Base-by-base conservation (phyloP, 148 eudicot genomes). In the Arctostaphylos glauca region DNA sequence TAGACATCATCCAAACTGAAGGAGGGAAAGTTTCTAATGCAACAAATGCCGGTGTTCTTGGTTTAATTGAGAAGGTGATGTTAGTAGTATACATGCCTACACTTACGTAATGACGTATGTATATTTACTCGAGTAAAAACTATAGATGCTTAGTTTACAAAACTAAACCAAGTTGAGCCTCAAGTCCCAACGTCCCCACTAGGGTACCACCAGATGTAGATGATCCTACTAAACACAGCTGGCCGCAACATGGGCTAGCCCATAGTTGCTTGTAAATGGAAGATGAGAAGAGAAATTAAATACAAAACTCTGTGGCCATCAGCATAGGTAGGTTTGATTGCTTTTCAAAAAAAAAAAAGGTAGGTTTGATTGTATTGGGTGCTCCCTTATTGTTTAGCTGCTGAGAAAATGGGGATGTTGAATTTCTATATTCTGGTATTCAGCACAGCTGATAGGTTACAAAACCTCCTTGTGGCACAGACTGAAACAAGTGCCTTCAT, bases 11-110 rank as follows among this genome's bases (percentile, higher is more conserved):
- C 84, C 98, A 95, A 78, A 95, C 96, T 21, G 98, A 95, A 90
- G 98, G 98, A 82, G 98, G 98, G 46, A 95, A 95, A 81, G 92
- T 92, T 79, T 90, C 97, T 53, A 85, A 80, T 68, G 97, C 98
- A 55, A 83, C 93, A 13, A 89, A 91, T 80, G 88, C 98, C 48
- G 98, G 98, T 75, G 88, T 93, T 85, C 91, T 95, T 84, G 98
- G 98, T 73, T 88, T 95, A 43, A 89, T 95, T 53, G 96, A 95
- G 82, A 95, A 95, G 98, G 98, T 92, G 88, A 46, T 41, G 31
- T 21, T 49, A 47, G 75, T 79, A 38, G 43, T 12, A 50, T 21
- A 10, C 7, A 2, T 9, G 15, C 66, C 66, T 38, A n/a, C 21
- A 79, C 62, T 2, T 49, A 5, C 16, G 5, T 64, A 3, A 19